Evolutionary conservation across 2,329 filamentous ascomycete genomes (phyloP), one percentile per base, ranked within the genome.

Genomic region (Metarhizium album): DNA sequence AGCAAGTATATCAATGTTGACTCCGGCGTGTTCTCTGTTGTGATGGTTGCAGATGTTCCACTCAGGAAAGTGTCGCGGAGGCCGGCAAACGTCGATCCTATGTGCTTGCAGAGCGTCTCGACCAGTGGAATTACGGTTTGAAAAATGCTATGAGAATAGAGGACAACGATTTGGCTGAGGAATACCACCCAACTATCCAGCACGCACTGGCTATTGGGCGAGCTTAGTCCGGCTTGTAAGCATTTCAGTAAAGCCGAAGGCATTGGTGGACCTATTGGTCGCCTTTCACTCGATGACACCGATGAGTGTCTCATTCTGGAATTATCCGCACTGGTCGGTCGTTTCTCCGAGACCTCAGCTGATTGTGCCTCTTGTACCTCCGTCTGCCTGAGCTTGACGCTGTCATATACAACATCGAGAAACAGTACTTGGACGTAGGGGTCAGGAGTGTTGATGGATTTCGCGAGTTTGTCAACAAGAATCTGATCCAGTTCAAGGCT

Each of bases 151-250:
- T 87, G 83, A 0, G 86, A 79, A 65, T 95, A 95, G 14, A 95
- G 74, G 0, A 90, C 89, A 29, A 98, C 71, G 43, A 89, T 87
- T 62, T 91, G 86, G 4, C 82, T 80, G 7, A 98, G 74, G 58
- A 98, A 90, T 29, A 80, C 76, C 9, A 96, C 83, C 94, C 94
- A 98, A 63, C 87, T 90, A 59, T 97, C 90, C 35, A 98, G 72
- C 5, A 94, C 84, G 8, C 82, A 74, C 4, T 88, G 82, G 57
- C 87, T 90, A 49, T 75, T 82, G 2, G 77, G 64, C 3, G 89
- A 87, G 50, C 86, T 82, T 47, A 98, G 83, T 0, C 90, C 93
- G 45, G 83, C 80, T 54, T 89, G 83, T 13, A 98, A 74, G 62
- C 88, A 95, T 55, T 87, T 84, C n/a, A 93, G 76, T n/a, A 98